Conservation (phyloP, 2,329 filamentous ascomycete species). For the Xylaria sp. region DNA sequence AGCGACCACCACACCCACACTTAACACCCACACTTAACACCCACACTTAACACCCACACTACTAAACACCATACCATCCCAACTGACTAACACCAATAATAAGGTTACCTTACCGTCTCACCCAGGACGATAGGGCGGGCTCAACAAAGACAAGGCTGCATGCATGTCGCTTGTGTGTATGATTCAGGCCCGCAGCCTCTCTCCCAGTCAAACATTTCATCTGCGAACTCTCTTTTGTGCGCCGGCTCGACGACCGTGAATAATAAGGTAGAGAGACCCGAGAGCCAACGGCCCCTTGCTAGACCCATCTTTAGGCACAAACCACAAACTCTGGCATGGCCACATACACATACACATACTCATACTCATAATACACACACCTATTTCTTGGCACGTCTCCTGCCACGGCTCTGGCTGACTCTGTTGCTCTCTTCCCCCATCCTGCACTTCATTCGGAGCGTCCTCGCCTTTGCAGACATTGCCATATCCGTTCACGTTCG, state of each 20-base stretch:
- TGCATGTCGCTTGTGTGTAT: constrained; percentile 25
- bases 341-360: background rate
- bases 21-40: background rate
- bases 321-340: constrained; percentile 32
- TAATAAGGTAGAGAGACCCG: background rate
- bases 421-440: background rate
- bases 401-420: background rate
- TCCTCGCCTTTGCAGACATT: background rate
- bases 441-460: background rate
- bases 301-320: constrained; percentile 41
- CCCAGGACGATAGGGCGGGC: constrained; percentile 6
- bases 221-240: constrained; percentile 19
- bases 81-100: background rate
- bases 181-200: constrained; percentile 33
- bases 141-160: constrained; percentile 33
- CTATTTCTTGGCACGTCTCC: constrained; percentile 21
- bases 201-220: constrained; percentile 16
- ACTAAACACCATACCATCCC: background rate
- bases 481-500: background rate
- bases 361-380: constrained; percentile 19
- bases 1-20: background rate
- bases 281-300: constrained; percentile 1
- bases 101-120: constrained; percentile 21
- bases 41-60: background rate
- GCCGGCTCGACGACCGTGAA: constrained; percentile 1